Evolutionary conservation across 768 basidiomycete genomes (phyloP).

Genomic region (Suillus variegatus): DNA sequence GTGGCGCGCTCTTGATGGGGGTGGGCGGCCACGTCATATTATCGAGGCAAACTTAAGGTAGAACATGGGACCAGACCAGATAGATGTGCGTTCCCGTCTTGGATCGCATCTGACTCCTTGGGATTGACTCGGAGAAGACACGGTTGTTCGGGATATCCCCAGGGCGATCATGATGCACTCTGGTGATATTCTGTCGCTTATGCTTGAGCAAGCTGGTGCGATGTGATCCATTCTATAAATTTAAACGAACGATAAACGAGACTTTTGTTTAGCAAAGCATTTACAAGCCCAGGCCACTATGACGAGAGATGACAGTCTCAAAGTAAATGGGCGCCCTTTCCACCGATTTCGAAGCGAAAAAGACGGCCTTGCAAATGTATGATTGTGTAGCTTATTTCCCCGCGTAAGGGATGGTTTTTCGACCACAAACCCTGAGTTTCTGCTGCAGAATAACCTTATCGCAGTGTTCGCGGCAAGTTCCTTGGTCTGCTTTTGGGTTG

Average conservation of each 20-base stretch:
- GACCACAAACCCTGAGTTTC: not conserved
- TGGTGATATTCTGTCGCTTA: not conserved
- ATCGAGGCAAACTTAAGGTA: not conserved
- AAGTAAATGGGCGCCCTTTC: not conserved
- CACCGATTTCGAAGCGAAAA: not conserved
- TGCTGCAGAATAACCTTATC: not conserved
- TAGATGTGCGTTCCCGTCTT: not conserved
- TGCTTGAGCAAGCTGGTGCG: not conserved
- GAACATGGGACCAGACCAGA: not conserved
- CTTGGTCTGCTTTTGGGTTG: not conserved
- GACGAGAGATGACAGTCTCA: not conserved
- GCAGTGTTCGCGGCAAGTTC: not conserved
- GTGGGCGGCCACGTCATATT: not conserved
- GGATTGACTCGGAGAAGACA: not conserved
- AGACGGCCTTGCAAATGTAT: too few species aligned
- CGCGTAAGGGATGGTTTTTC: not conserved
- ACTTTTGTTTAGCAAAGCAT: not conserved
- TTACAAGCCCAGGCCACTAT: not conserved
- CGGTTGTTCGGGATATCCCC: not conserved
- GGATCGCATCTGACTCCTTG: not conserved
- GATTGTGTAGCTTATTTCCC: not conserved
- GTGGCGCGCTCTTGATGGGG: not conserved
- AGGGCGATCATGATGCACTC: not conserved
- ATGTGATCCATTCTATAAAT: not conserved
- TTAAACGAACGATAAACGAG: not conserved